These are phyloP conservation scores for Meyerozyma sp. DNA, from an alignment of 1,139 yeast genomes.

Conservation along the genomic window DNA sequence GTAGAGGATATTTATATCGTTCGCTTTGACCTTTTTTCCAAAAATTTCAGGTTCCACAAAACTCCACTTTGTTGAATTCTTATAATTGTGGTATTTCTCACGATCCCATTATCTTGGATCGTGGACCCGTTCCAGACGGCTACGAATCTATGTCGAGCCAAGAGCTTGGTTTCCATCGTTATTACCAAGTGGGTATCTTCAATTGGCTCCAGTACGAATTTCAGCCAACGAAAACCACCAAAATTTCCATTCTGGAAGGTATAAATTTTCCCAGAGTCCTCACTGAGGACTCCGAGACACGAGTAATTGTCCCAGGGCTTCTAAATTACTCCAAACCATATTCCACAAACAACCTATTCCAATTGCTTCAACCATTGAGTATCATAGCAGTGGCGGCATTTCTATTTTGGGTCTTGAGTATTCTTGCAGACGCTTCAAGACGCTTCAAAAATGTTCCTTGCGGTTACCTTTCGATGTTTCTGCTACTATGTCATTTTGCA, in stretches of 20 bases:
- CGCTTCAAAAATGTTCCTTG: not conserved
- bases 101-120: not conserved
- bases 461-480: not conserved
- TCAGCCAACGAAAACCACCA: not conserved
- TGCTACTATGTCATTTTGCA: not conserved
- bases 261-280: not conserved
- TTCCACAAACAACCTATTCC: not conserved
- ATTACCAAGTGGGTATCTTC: not conserved
- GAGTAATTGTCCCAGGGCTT: not conserved
- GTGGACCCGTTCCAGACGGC: not conserved
- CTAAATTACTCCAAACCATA: not conserved
- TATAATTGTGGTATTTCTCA: too few species aligned
- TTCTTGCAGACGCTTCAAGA: not conserved
- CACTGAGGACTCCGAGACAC: not conserved
- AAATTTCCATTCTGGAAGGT: not conserved
- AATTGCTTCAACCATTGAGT: not conserved
- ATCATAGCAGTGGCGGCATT: not conserved
- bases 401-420: not conserved
- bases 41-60: not conserved
- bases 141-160: not conserved
- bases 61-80: not conserved
- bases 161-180: not conserved
- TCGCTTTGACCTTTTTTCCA: not conserved
- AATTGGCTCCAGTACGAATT: not conserved
- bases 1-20: not conserved